phyloP scores from a whole-genome alignment of 1,284 basidiomycete genomes.

The Gomphus sp. region DNA sequence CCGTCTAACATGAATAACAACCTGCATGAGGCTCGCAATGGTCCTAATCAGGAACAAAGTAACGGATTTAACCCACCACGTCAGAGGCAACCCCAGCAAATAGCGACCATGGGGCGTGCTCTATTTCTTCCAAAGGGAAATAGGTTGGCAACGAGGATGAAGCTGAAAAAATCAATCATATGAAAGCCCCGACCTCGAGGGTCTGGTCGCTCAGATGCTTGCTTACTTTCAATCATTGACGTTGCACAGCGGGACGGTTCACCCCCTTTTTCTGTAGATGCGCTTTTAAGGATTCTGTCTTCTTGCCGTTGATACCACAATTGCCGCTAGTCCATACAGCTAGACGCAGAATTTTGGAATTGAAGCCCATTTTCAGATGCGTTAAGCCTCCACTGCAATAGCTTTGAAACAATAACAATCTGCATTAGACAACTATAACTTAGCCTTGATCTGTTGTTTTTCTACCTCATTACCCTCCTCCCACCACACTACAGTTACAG shows the following conservation, averaged over 20 bases:
- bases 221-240: not conserved
- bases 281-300: not conserved
- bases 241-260: not conserved
- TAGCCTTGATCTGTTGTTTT: constrained; percentile 27
- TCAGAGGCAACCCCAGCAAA: not conserved
- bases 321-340: not conserved
- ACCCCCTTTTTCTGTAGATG: not conserved
- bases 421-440: constrained; percentile 23
- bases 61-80: not conserved
- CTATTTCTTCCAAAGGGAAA: constrained; percentile 14
- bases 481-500: constrained; percentile 85
- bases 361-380: not conserved
- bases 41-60: not conserved
- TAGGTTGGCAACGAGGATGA: constrained; percentile 22
- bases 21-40: constrained; percentile 13
- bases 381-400: not conserved
- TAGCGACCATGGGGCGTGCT: not conserved
- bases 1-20: constrained; percentile 26
- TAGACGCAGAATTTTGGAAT: not conserved
- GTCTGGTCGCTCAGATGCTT: not conserved
- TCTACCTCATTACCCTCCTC: constrained; percentile 41
- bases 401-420: not conserved
- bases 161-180: constrained; percentile 14
- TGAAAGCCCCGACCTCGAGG: not conserved
- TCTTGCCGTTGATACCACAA: not conserved